Evolutionary conservation across 768 basidiomycete species (phyloP).

Genomic region (Termitomyces sp.): DNA sequence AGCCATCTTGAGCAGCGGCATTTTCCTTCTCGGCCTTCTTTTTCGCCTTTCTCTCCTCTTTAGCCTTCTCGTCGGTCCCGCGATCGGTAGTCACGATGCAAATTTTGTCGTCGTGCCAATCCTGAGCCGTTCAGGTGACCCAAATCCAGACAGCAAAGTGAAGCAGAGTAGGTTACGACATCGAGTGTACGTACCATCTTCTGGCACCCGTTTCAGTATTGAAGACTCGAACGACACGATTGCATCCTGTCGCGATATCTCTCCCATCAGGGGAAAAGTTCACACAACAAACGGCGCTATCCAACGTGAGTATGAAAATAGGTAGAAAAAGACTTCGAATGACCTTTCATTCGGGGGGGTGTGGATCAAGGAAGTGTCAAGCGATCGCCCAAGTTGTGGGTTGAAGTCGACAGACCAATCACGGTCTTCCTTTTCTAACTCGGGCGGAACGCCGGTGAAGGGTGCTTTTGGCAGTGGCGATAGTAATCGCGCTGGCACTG

Average conservation of each 20-base stretch:
- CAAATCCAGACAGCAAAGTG: constrained; percentile 43
- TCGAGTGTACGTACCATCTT: constrained; percentile 24
- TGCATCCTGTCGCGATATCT: constrained; percentile 93
- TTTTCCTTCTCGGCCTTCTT: constrained; percentile 50
- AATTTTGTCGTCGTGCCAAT: constrained; percentile 89
- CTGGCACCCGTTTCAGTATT: constrained; percentile 82
- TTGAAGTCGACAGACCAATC: constrained; percentile 92
- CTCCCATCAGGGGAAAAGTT: constrained; percentile 92
- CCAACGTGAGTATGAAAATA: too few species aligned
- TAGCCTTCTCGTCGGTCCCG: constrained; percentile 57
- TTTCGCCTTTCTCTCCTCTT: constrained; percentile 74
- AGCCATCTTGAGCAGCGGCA: constrained; percentile 23
- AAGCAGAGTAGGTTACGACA: neutral
- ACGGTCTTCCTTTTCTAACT: constrained; percentile 63
- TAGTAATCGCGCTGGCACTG: too few species aligned
- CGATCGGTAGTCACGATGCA: constrained; percentile 80
- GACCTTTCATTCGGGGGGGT: constrained; percentile 85
- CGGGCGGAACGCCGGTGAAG: too few species aligned
- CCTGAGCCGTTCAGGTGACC: constrained; percentile 33
- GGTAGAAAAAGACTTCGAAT: constrained; percentile 4
- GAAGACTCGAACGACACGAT: constrained; percentile 94
- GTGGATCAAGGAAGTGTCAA: constrained; percentile 78
- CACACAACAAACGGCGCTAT: constrained; percentile 75
- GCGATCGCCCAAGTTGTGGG: constrained; percentile 64
- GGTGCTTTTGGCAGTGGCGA: too few species aligned